Base-by-base conservation (phyloP, 768 basidiomycete species). In the Daedaleopsis nitida region DNA sequence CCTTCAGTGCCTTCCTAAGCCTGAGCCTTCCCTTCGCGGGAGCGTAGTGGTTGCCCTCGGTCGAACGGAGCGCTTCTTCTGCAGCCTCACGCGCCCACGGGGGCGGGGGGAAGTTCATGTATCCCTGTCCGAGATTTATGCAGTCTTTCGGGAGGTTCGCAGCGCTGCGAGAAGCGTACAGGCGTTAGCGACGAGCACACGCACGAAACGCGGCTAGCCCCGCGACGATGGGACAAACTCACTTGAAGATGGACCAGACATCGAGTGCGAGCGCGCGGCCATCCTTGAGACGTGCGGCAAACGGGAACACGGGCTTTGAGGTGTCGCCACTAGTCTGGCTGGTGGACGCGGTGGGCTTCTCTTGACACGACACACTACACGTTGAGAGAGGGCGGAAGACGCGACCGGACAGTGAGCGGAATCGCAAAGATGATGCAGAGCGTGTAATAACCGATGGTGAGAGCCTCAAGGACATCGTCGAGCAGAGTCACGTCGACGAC, bases 171-270 rank as follows among this genome's bases (percentile, higher is more conserved):
- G n/a, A 17, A 21, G 24, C 8, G 19, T 37, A 43, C 61, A 68
- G 49, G 38, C 44, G 24, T 5, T 11, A 37, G 55, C 5, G 17
- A 23, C 32, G 24, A 38, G 45, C 42, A 52, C 4, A 32, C 27
- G 7, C 27, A 32, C 4, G 4, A 32, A 32, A 32, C 27, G 27
- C 27, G n/a, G n/a, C n/a, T n/a, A n/a, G n/a, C n/a, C n/a, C n/a
- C n/a, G n/a, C n/a, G n/a, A n/a, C n/a, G 27, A 5, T 60, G 58
- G n/a, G 52, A 16, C 34, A 7, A 12, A 56, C 45, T 24, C 62
- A 91, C 92, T 89, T 92, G 85, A 84, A 94, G 66, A 94, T 88
- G 1, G 90, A 89, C 93, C 93, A 96, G 21, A 96, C 93, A 73
- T 95, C 93, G 70, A 85, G 81, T 23, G 83, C 85, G 27, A 94